Evolutionary conservation across 2,329 filamentous ascomycete species (phyloP).

Genomic region (Sarocladiaceae sp.): DNA sequence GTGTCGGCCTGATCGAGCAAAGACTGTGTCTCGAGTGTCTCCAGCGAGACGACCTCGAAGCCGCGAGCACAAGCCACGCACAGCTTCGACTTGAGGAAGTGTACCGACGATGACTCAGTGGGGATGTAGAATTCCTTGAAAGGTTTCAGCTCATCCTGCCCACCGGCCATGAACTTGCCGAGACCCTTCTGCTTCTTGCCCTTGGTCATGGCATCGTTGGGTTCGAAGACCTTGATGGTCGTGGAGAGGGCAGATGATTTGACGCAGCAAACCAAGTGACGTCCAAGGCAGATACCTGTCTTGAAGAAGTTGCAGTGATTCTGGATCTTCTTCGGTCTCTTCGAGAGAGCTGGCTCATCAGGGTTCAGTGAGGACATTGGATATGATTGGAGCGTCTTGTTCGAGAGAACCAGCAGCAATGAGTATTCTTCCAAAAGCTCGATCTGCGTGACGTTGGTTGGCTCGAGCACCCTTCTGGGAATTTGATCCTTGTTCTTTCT

Average conservation of each 20-base stretch:
- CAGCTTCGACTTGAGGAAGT: constrained; percentile 93
- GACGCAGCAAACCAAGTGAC: constrained; percentile 92
- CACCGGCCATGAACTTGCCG: constrained; percentile 87
- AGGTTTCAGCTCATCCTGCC: constrained; percentile 90
- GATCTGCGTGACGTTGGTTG: constrained; percentile 83
- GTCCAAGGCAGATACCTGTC: constrained; percentile 86
- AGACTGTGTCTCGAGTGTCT: constrained; percentile 97
- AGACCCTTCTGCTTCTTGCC: constrained; percentile 94
- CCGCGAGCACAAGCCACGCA: constrained; percentile 93
- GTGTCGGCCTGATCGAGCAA: constrained; percentile 96
- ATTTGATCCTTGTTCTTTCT: constrained; percentile 77
- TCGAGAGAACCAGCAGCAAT: constrained; percentile 82
- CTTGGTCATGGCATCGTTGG: constrained; percentile 88
- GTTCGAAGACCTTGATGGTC: constrained; percentile 98
- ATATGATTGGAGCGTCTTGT: constrained; percentile 89
- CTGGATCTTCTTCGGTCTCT: constrained; percentile 90
- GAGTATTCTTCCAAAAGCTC: constrained; percentile 95
- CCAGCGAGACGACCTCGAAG: constrained; percentile 93
- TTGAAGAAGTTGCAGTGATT: constrained; percentile 99
- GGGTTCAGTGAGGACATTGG: constrained; percentile 79
- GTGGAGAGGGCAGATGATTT: constrained; percentile 90
- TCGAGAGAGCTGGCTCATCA: constrained; percentile 72
- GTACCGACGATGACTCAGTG: constrained; percentile 94
- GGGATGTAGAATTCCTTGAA: constrained; percentile 99
- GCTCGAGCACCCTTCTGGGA: constrained; percentile 80